phyloP scores from a whole-genome alignment of 108 stramenopile species.

The Mediolabrus comicus region DNA sequence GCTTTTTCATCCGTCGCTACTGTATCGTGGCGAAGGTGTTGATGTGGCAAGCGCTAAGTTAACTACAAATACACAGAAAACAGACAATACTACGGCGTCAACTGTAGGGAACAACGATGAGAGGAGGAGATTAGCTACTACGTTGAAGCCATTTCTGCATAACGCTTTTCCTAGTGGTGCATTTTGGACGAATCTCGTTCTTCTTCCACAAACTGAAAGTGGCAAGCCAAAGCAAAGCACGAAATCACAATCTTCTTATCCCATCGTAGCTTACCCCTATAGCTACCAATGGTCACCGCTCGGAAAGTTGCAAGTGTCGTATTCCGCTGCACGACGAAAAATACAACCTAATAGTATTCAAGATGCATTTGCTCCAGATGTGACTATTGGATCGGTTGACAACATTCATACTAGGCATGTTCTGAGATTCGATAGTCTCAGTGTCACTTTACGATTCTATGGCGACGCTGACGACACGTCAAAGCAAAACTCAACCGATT shows the following conservation, averaged over 20 bases:
- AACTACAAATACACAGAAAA: background rate
- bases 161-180: conserved; percentile 87
- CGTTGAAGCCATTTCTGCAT: conserved; percentile 43
- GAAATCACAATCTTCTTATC: conserved; percentile 65
- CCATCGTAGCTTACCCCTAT: conserved; percentile 81
- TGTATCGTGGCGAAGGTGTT: conserved; percentile 25
- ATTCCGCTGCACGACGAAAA: conserved; percentile 65
- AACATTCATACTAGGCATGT: conserved; percentile 49
- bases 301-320: conserved; percentile 61
- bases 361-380: conserved; percentile 71
- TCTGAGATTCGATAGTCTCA: conserved; percentile 69
- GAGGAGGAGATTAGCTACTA: conserved; percentile 1
- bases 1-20: conserved; percentile 66
- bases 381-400: conserved; percentile 59
- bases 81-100: conserved; percentile 1
- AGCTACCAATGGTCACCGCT: conserved; percentile 76
- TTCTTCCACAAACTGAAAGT: conserved; percentile 27
- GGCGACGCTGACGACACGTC: conserved; percentile 4
- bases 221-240: conserved; percentile 1
- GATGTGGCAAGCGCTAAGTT: background rate
- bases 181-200: conserved; percentile 87
- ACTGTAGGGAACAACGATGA: background rate
- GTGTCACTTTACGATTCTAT: conserved; percentile 70
- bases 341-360: conserved; percentile 43
- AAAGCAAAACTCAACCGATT: background rate